Base-by-base conservation (phyloP, 2,329 filamentous ascomycete species). In the Fonsecaea erecta region DNA sequence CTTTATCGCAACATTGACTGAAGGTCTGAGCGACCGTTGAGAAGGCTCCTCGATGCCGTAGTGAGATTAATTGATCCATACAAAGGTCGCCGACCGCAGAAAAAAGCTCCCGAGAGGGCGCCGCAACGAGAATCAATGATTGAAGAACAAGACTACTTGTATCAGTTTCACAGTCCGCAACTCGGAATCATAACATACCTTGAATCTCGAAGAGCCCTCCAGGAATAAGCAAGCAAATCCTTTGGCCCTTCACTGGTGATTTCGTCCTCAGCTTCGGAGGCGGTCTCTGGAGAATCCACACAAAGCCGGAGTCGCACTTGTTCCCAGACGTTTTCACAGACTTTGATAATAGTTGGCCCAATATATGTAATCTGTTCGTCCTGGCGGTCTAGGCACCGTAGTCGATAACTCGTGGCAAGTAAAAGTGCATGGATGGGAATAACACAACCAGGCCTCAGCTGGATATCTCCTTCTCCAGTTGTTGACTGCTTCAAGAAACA, bases 21-120 rank as follows among this genome's bases (percentile, higher is more conserved):
- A 97, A 98, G 0, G 93, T 97, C 60, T 92, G 88, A 0, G 94
- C 91, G 1, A 98, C 95, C 0, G 94, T 94, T 0, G 92, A 95
- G 74, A 98, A 96, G 6, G 95, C 95, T 63, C 95, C 95, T 63
- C 95, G 86, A 76, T 99, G 95, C 46, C 95, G 86, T 32, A 99
- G 82, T 59, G 86, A 90, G 0, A 92, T 87, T 8, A 99, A 82
- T 74, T 99, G 92, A 1, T 86, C 86, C 74, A 97, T 96, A 16
- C 91, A 89, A 6, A 96, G 79, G 43, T 86, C 82, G 8, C 93
- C 93, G 40, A 94, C 85, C 8, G 79, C 80, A 43, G 86, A 82
- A 67, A 93, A 91, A 0, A 89, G 82, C 1, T 82, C 77, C 9
- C 76, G 77, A 1, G 84, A 83, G n/a, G 81, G 77, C 2, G 80